Evolutionary conservation across 1,284 basidiomycete species (phyloP).

Genomic region (Uromyces viciae-fabae): DNA sequence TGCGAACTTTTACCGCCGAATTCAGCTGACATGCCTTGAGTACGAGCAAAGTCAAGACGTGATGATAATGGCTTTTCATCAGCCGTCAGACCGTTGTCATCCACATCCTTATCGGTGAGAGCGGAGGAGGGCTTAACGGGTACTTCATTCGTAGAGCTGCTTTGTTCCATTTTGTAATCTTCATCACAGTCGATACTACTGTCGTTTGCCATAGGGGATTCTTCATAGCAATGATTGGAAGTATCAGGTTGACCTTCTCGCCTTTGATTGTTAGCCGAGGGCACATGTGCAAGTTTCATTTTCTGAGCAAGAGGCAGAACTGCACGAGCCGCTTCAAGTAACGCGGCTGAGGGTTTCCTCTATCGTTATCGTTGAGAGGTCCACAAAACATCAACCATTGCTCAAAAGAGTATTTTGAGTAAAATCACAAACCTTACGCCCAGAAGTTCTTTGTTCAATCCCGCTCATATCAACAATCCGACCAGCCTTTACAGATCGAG

Average conservation of each 20-base stretch:
- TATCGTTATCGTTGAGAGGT: background rate
- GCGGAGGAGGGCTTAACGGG: background rate
- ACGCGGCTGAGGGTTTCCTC: constrained; percentile 42
- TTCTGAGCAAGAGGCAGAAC: constrained; percentile 40
- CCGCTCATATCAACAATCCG: constrained; percentile 27
- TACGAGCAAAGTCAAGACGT: background rate
- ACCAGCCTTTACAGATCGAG: constrained; percentile 44
- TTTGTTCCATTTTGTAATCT: constrained; percentile 31
- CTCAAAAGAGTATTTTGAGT: background rate
- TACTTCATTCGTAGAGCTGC: constrained; percentile 30
- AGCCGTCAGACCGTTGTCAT: background rate
- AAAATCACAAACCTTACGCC: constrained; percentile 28
- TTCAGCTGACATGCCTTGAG: background rate
- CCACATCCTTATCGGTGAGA: background rate
- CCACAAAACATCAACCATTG: background rate
- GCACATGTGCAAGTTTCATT: constrained; percentile 36
- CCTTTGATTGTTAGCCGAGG: background rate
- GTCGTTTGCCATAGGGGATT: constrained; percentile 20
- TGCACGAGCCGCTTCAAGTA: constrained; percentile 40
- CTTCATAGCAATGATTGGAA: background rate
- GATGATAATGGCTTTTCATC: background rate
- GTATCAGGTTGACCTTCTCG: constrained; percentile 18
- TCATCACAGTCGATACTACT: constrained; percentile 33
- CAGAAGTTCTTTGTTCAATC: constrained; percentile 43
- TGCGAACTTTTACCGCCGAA: background rate